phyloP scores from a whole-genome alignment of 805 yeast genomes.

The Ascoidea asiatica region DNA sequence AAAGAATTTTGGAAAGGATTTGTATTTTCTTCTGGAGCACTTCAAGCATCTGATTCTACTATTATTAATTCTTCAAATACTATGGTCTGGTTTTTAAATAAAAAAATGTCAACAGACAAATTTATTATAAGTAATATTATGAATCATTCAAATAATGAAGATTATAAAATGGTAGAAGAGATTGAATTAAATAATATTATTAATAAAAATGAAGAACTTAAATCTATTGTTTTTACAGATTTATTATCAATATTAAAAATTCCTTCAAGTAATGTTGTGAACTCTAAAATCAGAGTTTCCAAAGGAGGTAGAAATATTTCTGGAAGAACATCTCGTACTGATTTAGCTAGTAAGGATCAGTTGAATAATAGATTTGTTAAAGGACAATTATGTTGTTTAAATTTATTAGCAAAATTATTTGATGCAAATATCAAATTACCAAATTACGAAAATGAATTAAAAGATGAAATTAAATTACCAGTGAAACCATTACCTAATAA shows the following conservation, averaged over 20 bases:
- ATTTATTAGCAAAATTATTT: slow-evolving; percentile 5
- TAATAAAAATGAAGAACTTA: not conserved
- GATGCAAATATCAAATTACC: slow-evolving; percentile 12
- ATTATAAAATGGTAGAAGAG: not conserved
- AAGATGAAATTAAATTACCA: slow-evolving; percentile 1
- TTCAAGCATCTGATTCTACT: slow-evolving; percentile 32
- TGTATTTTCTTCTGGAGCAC: slow-evolving; percentile 41
- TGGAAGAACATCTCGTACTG: no score
- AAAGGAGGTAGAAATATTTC: not conserved
- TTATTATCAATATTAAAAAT: slow-evolving; percentile 4
- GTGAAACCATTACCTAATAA: slow-evolving; percentile 7
- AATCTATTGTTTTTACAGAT: slow-evolving; percentile 2
- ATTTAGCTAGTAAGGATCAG: not conserved
- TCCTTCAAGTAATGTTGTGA: not conserved
- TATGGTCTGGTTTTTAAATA: slow-evolving; percentile 21
- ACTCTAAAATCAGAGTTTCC: slow-evolving; percentile 2
- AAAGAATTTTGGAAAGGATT: slow-evolving; percentile 43
- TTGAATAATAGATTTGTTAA: slow-evolving; percentile 4
- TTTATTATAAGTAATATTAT: no score
- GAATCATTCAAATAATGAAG: not conserved
- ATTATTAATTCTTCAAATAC: slow-evolving; percentile 27
- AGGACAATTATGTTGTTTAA: slow-evolving; percentile 6
- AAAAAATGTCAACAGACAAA: not conserved
- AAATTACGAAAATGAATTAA: slow-evolving; percentile 2
- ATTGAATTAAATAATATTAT: not conserved